Conservation (phyloP, 2,329 filamentous ascomycete genomes). For the Pezicula radicicola region DNA sequence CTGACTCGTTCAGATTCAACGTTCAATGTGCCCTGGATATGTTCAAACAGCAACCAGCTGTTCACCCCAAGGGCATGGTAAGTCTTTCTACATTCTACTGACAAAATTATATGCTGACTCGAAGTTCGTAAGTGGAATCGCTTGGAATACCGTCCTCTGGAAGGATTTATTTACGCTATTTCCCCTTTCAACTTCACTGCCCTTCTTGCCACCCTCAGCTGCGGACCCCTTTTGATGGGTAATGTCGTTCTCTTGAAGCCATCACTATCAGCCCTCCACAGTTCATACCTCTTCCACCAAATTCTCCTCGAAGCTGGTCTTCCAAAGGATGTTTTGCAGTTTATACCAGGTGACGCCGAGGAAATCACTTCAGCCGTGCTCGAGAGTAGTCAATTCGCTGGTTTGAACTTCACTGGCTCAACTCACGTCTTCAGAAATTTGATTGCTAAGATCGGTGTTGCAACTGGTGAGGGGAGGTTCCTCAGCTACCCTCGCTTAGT, state of each 20-base stretch:
- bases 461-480: conserved; percentile 79
- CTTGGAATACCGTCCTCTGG: conserved; percentile 82
- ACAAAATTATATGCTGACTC: neutral
- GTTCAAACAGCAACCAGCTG: conserved; percentile 80
- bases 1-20: conserved; percentile 62
- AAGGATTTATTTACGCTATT: conserved; percentile 94
- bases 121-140: conserved; percentile 67
- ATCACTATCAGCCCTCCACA: conserved; percentile 83
- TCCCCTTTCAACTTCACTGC: conserved; percentile 97
- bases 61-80: conserved; percentile 71
- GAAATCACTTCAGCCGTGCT: conserved; percentile 78
- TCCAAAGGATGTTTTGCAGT: conserved; percentile 86
- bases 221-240: conserved; percentile 81
- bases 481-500: conserved; percentile 83
- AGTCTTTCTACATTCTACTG: neutral
- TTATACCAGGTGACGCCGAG: conserved; percentile 83
- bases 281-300: conserved; percentile 86
- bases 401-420: conserved; percentile 93
- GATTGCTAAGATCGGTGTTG: conserved; percentile 80
- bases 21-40: conserved; percentile 91
- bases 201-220: conserved; percentile 83
- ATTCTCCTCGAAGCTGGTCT: conserved; percentile 90
- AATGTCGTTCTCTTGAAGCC: conserved; percentile 98
- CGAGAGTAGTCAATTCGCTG: conserved; percentile 75
- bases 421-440: conserved; percentile 87